phyloP scores from a whole-genome alignment of 768 basidiomycete species.

The Amanita muscaria region DNA sequence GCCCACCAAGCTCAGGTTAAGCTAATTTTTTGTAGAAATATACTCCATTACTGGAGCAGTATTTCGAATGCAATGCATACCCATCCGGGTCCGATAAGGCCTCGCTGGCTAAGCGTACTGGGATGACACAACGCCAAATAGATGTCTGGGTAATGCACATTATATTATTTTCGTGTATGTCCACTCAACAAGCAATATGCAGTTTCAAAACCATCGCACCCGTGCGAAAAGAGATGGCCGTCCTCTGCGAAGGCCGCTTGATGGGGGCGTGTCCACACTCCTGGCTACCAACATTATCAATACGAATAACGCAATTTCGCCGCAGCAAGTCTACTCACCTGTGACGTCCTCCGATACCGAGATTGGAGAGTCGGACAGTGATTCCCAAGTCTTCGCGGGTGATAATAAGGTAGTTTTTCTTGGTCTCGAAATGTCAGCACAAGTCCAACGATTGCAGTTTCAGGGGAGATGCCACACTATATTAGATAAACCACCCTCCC shows the following conservation, averaged over 20 bases:
- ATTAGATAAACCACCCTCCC: neutral
- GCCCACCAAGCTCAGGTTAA: neutral
- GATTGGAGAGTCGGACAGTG: neutral
- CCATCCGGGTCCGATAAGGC: constrained; percentile 32
- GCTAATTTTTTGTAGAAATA: constrained; percentile 30
- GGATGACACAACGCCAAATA: constrained; percentile 30
- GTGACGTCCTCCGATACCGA: neutral
- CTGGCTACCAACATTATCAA: no score
- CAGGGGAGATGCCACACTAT: neutral
- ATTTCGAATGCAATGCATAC: constrained; percentile 39
- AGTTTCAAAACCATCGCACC: constrained; percentile 20
- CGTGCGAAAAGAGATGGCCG: constrained; percentile 26
- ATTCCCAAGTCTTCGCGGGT: neutral
- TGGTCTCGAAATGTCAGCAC: no score
- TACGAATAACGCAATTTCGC: no score
- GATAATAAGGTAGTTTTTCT: no score
- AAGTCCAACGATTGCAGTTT: no score
- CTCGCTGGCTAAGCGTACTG: constrained; percentile 31
- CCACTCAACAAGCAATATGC: no score
- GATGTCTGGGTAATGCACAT: constrained; percentile 48
- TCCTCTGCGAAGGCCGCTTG: neutral
- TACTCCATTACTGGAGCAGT: constrained; percentile 35
- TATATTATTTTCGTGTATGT: no score
- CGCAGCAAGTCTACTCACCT: neutral
- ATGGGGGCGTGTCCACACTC: no score